Evolutionary conservation across 2,329 filamentous ascomycete species (phyloP), one percentile per base, ranked within the genome.

Genomic region (Scortechinia acanthostroma): DNA sequence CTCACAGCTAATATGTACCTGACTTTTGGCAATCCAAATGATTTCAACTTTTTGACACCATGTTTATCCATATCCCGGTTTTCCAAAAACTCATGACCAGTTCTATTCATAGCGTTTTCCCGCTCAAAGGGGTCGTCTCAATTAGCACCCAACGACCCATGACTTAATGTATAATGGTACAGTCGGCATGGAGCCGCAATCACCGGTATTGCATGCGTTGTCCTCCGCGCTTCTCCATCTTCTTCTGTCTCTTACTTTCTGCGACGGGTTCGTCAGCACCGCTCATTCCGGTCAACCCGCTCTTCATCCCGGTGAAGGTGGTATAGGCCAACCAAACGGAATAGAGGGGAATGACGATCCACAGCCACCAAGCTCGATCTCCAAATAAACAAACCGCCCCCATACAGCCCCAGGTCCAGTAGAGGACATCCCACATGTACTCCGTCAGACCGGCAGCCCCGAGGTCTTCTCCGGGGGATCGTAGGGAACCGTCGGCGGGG

Each of bases 371-470:
- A 3, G 69, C 76, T 49, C 72, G 69, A 52, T 85, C 77, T 1
- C 80, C 80, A 5, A 77, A 64, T 13, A 82, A 42, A 21, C 71
- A 71, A 0, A 70, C 77, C 20, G 77, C 59, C 3, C 66, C 63
- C 20, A 83, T 63, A 50, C 75, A 80, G n/a, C 71, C 73, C 68
- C 79, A 83, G 0, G 77, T 84, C 76, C 81, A 85, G 60, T 86
- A 85, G 2, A 82, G 62, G 15, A 85, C 68, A 62, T 86, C 81
- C 81, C 81, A 86, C 72, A 85, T 76, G 62, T 80, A 85, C 60
- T 86, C 81, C 1, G 80, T 85, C 62, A 86, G 56, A 1, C 81
- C 81, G 43, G 77, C 71, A 2, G 78, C 77, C 45, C 80, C 76
- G 43, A 86, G 70, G 54, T 86, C 80, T 52, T 84, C 80, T 35